A percentile compares a stretch with the other conserved stretches of the same genome.
These are phyloP conservation scores for Nakazawaea wickerhamii DNA, from an alignment of 805 yeast genomes.

Conservation along the genomic window DNA sequence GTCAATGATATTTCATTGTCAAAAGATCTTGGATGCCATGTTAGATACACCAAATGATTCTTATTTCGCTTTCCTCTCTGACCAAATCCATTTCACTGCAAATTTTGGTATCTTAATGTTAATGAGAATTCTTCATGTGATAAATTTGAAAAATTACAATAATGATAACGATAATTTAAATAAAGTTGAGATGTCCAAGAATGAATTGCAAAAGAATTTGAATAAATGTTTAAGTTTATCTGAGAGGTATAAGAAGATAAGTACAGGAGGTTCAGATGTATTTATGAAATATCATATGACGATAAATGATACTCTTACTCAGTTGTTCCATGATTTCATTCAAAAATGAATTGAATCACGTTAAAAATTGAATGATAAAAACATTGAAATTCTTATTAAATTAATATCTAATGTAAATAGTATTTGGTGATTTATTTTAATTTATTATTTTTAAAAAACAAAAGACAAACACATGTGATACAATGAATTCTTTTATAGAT, in stretches of 20 bases:
- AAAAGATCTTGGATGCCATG: conserved; percentile 36
- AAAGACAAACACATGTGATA: too few species aligned
- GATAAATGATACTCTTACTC: conserved; percentile 11
- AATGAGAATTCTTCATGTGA: conserved; percentile 22
- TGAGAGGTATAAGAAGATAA: conserved; percentile 14
- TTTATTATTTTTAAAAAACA: too few species aligned
- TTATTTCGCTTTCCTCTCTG: conserved; percentile 65
- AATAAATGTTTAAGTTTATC: conserved; percentile 11
- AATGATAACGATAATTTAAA: conserved; percentile 8
- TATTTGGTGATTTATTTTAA: too few species aligned
- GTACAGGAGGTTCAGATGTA: conserved; percentile 16
- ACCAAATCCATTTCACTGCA: conserved; percentile 56
- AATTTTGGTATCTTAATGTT: conserved; percentile 36
- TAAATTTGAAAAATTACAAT: conserved; percentile 6
- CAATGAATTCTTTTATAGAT: too few species aligned
- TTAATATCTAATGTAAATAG: too few species aligned
- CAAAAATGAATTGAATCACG: too few species aligned
- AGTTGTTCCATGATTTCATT: conserved; percentile 11
- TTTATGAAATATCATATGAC: conserved; percentile 13
- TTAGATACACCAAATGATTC: conserved; percentile 40
- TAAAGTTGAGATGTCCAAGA: conserved; percentile 13
- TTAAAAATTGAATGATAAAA: neutral
- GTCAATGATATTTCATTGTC: conserved; percentile 36
- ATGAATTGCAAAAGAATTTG: conserved; percentile 15
- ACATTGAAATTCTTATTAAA: neutral